Conservation (phyloP, 2,329 filamentous ascomycete genomes). For the Canariomyces notabilis region DNA sequence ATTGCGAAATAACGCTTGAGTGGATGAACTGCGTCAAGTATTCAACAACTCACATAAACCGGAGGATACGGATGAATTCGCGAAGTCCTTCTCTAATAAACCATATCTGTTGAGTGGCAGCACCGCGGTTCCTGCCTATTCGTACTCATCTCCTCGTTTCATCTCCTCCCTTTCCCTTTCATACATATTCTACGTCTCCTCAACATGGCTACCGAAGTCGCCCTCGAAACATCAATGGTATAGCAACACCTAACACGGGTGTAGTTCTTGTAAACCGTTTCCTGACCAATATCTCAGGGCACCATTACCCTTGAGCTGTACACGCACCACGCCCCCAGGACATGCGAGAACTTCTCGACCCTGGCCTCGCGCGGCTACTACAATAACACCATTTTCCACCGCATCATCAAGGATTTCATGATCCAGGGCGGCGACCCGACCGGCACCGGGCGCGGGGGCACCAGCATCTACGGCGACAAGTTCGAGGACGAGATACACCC, state of each 20-base stretch:
- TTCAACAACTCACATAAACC: too few relatives aligned
- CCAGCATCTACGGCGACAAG: conserved; percentile 85
- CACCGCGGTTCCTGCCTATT: too few relatives aligned
- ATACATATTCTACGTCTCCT: not conserved
- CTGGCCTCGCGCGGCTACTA: conserved; percentile 84
- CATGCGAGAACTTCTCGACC: conserved; percentile 81
- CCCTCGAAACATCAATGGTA: conserved; percentile 60
- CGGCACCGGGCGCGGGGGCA: conserved; percentile 83
- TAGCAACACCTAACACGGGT: too few relatives aligned
- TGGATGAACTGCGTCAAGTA: too few relatives aligned
- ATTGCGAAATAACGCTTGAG: too few relatives aligned
- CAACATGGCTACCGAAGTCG: conserved; percentile 65
- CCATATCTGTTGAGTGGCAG: too few relatives aligned
- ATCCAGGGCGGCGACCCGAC: conserved; percentile 92
- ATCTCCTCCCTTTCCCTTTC: not conserved
- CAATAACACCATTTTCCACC: conserved; percentile 80
- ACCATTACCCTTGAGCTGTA: conserved; percentile 85
- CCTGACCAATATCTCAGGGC: conserved; percentile 55
- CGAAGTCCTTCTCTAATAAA: too few relatives aligned
- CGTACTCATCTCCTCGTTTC: too few relatives aligned
- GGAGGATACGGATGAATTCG: too few relatives aligned
- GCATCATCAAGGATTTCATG: conserved; percentile 96
- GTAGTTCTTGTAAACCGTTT: too few relatives aligned
- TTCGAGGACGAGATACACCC: conserved; percentile 85
- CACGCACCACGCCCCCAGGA: conserved; percentile 78